Percentiles rank a stretch among this genome's conserved stretches.
These are phyloP conservation scores for Colletotrichum neosansevieriae DNA, from an alignment of 2,329 filamentous ascomycete species.

Conservation along the genomic window DNA sequence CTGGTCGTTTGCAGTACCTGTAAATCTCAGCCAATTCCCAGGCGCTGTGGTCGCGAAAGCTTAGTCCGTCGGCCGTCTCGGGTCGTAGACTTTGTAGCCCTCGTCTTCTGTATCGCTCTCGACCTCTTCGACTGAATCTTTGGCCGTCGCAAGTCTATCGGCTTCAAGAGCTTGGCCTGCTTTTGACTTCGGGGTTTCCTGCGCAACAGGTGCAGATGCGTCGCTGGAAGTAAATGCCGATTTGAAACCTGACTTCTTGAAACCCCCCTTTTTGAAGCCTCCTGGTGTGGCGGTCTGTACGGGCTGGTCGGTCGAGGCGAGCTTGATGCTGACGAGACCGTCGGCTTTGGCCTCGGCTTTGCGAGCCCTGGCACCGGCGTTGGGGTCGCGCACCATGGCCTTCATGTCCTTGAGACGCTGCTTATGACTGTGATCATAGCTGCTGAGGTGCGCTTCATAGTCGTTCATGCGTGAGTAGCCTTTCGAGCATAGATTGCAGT, in stretches of 20 bases:
- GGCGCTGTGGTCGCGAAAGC: not conserved
- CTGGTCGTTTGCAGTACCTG: not conserved
- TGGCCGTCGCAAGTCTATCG: constrained; percentile 41
- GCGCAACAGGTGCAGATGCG: constrained; percentile 42
- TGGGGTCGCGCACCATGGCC: constrained; percentile 80
- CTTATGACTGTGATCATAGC: constrained; percentile 96
- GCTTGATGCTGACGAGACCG: constrained; percentile 76
- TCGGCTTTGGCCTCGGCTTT: constrained; percentile 78
- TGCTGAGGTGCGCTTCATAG: constrained; percentile 93
- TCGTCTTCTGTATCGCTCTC: constrained; percentile 78
- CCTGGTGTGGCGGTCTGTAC: constrained; percentile 46
- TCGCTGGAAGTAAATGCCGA: constrained; percentile 75
- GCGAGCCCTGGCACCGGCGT: constrained; percentile 72
- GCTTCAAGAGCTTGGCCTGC: constrained; percentile 35
- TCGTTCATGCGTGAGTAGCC: constrained; percentile 96
- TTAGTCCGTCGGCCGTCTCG: constrained; percentile 71
- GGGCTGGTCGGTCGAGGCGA: constrained; percentile 55
- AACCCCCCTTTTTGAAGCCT: constrained; percentile 76
- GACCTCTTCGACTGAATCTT: constrained; percentile 37
- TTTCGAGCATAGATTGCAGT: constrained; percentile 90
- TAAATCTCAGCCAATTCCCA: not conserved
- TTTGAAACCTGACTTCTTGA: constrained; percentile 88
- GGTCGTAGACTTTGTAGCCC: constrained; percentile 77
- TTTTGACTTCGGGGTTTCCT: constrained; percentile 41
- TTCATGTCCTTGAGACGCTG: constrained; percentile 92